Conservation (phyloP, 1,139 yeast species). For the Candida smagusa region DNA sequence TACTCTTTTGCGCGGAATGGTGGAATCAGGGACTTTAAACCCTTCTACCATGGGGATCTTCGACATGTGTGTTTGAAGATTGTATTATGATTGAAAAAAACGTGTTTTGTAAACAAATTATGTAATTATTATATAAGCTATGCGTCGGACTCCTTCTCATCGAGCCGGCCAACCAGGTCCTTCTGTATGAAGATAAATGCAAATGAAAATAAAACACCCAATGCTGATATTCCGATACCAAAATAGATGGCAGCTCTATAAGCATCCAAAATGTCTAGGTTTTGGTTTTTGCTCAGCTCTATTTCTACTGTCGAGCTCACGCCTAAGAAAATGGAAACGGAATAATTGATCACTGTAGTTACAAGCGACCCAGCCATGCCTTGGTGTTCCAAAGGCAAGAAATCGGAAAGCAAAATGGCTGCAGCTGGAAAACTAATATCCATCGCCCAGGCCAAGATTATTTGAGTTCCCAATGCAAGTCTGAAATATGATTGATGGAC, state of each 20-base stretch:
- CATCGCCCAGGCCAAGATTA: conserved; percentile 55
- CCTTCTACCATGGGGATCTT: conserved; percentile 6
- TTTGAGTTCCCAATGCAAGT: conserved; percentile 45
- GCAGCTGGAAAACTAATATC: conserved; percentile 59
- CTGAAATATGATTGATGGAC: conserved; percentile 46
- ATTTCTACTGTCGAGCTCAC: conserved; percentile 48
- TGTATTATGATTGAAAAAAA: neutral
- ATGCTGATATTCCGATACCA: conserved; percentile 35
- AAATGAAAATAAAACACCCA: conserved; percentile 30
- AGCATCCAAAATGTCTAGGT: neutral
- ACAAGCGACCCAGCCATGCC: conserved; percentile 62
- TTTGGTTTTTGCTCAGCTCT: conserved; percentile 21
- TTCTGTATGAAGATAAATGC: conserved; percentile 28
- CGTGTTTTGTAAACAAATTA: neutral
- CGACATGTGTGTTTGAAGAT: conserved; percentile 5
- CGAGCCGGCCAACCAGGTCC: conserved; percentile 4
- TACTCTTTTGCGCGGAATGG: conserved; percentile 8
- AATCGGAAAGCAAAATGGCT: conserved; percentile 49
- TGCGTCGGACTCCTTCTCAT: neutral
- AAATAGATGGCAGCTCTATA: conserved; percentile 47
- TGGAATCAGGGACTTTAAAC: neutral
- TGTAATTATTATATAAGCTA: neutral
- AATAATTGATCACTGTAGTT: conserved; percentile 52
- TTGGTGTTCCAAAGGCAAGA: conserved; percentile 48
- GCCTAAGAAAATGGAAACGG: conserved; percentile 53